Base-by-base conservation (phyloP, 148 eudicot species). In the Rhododendron vialii region DNA sequence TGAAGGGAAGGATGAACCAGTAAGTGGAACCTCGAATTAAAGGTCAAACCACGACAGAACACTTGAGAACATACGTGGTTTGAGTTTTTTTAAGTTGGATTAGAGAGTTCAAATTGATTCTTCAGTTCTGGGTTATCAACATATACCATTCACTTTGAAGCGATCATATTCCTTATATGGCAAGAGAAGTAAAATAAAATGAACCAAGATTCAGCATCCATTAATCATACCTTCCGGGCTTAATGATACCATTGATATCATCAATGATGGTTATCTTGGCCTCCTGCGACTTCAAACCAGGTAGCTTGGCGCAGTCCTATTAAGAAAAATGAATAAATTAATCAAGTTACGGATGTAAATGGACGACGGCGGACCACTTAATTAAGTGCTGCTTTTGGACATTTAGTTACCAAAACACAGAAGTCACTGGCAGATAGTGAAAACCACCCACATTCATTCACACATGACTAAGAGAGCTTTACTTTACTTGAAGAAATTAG, bases 171-270 rank as follows among this genome's bases (percentile, higher is more conserved):
- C 36, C 22, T 35, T 48, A 2, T 5, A 15, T 33, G 45, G 78
- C 78, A 74, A 35, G 78, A 0, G 43, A 74, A 30, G 76, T 30
- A 67, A 1, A 22, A 1, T 48, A 4, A 48, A 80, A 80, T 38
- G 12, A 45, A 33, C 18, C 38, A 3, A 36, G 78, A 33, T 43
- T 22, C 35, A 43, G 8, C 14, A 74, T 35, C 48, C 38, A n/a
- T 15, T 20, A 78, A 47, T 41, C 78, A 85, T 77, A 95, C 97
- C 98, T 94, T 88, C 95, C 95, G 35, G 96, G 97, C 91, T 91
- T 92, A 83, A 93, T 89, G 73, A 92, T 86, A 71, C 97, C 97
- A 85, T 91, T 93, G 88, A 91, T 90, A 63, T 89, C 91, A 86
- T 90, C 85, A 61, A 95, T 69, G 82, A 94, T 93, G 85, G 85